Evolutionary conservation across 1,284 basidiomycete species (phyloP), one percentile per base, ranked within the genome.

Genomic region (Trichosporon sp.): DNA sequence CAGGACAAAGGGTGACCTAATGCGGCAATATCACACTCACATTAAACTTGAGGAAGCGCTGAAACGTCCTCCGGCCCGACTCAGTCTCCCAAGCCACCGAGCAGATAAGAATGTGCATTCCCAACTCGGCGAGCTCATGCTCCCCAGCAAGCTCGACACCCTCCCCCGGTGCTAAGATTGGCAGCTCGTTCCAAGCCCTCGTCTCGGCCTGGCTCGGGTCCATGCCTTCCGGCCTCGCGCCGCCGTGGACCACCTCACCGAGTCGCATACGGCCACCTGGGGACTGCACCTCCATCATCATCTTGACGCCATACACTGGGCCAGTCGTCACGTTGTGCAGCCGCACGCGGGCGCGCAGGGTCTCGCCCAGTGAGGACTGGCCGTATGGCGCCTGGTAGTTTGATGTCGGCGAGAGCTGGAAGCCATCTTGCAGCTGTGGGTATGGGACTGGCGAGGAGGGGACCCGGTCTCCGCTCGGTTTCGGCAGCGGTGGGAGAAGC

Each of bases 1-100:
- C n/a, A 16, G 7, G 13, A n/a, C 19, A 23, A 29, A 7, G n/a
- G n/a, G n/a, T n/a, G n/a, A n/a, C n/a, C n/a, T n/a, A n/a, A n/a
- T n/a, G n/a, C n/a, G n/a, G n/a, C n/a, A n/a, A n/a, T n/a, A n/a
- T n/a, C 49, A 3, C 4, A 85, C 89, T 76, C 74, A 92, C 91
- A 40, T 85, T 86, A 77, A 93, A 94, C 77, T 92, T 93, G 81
- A 92, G 90, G 80, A 91, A 93, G 74, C 92, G 91, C 65, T 89
- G 85, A 74, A 93, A 91, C 33, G 86, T 87, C 73, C 89, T 86
- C 32, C 88, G 80, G 3, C 86, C 84, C 72, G 89, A 87, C n/a
- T 81, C 79, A 0, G 82, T 78, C 66, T 77, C 78, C 73, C 78
- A 80, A 21, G 76, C 78, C 0, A 78, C 74, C 49, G 69, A 71